Conservation (phyloP, 768 basidiomycete species). For the Xerocomus spinulosus region DNA sequence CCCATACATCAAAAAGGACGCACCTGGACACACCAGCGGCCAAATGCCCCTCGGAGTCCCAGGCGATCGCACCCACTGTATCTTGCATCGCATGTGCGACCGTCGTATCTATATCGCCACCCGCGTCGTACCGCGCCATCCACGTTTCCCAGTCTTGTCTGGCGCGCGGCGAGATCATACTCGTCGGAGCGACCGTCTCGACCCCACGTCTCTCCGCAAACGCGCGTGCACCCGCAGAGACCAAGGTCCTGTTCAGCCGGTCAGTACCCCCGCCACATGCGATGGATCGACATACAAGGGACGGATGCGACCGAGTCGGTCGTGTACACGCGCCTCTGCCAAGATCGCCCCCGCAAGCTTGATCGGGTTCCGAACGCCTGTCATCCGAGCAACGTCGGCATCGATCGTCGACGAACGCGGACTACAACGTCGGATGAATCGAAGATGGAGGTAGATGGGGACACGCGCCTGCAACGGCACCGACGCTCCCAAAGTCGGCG, state of each 20-base stretch:
- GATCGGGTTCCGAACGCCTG: constrained; percentile 72
- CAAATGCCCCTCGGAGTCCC: constrained; percentile 40
- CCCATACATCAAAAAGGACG: neutral
- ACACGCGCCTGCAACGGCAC: constrained; percentile 60
- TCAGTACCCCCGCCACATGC: neutral
- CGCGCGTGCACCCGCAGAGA: constrained; percentile 51
- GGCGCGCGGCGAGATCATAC: constrained; percentile 49
- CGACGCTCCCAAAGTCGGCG: constrained; percentile 64
- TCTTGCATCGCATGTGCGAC: too few species aligned
- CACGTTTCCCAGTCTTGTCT: constrained; percentile 55
- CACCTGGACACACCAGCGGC: constrained; percentile 79
- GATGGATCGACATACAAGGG: constrained; percentile 53
- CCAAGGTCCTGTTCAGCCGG: constrained; percentile 47
- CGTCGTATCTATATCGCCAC: constrained; percentile 18
- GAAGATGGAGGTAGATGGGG: neutral
- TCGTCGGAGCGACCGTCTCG: constrained; percentile 37
- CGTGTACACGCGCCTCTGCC: constrained; percentile 43
- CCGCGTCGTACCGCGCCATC: constrained; percentile 40
- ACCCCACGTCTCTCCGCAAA: constrained; percentile 43
- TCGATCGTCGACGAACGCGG: too few species aligned
- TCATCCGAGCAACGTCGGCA: too few species aligned
- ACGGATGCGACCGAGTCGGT: constrained; percentile 60
- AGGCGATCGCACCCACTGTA: constrained; percentile 77
- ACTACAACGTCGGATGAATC: too few species aligned
- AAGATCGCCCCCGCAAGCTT: constrained; percentile 53